These are phyloP conservation scores for Plasmodium fragile DNA, from an alignment of 169 alveolate genomes.

Conservation along the genomic window DNA sequence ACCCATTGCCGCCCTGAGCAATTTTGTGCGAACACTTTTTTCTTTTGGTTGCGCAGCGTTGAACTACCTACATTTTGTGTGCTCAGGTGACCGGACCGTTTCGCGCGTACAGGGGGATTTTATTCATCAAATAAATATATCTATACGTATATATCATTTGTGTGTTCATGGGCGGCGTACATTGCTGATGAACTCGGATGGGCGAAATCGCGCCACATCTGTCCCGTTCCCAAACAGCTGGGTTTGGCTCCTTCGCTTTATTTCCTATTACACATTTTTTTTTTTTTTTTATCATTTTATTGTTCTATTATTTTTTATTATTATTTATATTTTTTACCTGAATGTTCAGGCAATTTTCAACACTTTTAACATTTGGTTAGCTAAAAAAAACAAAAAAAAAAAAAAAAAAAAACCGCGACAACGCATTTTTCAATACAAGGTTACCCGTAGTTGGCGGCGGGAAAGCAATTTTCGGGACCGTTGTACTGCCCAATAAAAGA, in stretches of 20 bases:
- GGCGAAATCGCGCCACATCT: not conserved
- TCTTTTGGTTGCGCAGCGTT: not conserved
- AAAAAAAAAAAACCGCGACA: not conserved
- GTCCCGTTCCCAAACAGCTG: not conserved
- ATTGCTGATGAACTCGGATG: not conserved
- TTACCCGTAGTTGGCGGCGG: not conserved
- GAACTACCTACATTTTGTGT: not conserved
- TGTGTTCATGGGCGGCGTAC: not conserved
- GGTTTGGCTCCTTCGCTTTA: not conserved
- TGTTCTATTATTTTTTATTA: not conserved
- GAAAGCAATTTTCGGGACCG: not conserved
- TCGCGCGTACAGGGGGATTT: not conserved
- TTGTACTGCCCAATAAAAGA: not conserved
- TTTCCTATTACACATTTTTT: not conserved
- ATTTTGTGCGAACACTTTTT: not conserved
- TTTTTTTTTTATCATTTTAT: not conserved
- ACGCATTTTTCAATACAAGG: not conserved
- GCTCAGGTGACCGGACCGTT: not conserved
- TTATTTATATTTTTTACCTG: conserved; percentile 1
- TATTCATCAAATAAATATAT: not conserved
- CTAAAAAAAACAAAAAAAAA: not conserved
- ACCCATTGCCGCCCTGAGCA: not conserved
- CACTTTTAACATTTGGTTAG: not conserved
- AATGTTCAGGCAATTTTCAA: not conserved
- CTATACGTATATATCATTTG: not conserved